These are phyloP conservation scores for Pseudogymnoascus sp. DNA, from an alignment of 2,329 filamentous ascomycete species.

Conservation along the genomic window DNA sequence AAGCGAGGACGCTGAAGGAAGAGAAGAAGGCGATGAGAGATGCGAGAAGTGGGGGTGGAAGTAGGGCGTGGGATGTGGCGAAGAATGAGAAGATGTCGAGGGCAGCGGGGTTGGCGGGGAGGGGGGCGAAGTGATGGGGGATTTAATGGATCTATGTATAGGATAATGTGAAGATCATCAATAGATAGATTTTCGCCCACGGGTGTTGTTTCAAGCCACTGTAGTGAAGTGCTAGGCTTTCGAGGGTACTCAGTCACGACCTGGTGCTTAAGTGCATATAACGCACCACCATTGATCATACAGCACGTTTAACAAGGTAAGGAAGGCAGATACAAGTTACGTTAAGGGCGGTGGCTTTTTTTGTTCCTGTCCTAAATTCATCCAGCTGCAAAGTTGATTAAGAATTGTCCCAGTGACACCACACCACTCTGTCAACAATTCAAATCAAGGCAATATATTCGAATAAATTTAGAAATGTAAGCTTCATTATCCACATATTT, in stretches of 20 bases:
- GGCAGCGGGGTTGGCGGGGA: slow-evolving; percentile 44
- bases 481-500: not conserved
- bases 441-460: not conserved
- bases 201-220: not conserved
- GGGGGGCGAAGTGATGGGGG: slow-evolving; percentile 43
- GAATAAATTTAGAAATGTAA: not conserved
- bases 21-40: slow-evolving; percentile 54
- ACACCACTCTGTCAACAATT: not conserved
- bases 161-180: not conserved
- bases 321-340: not conserved
- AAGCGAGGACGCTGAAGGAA: slow-evolving; percentile 62
- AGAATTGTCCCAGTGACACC: too few species aligned
- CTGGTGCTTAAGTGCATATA: not conserved
- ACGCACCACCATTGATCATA: not conserved
- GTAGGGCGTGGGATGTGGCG: slow-evolving; percentile 50
- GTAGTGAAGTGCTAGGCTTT: not conserved
- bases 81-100: slow-evolving; percentile 49
- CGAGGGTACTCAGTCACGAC: not conserved
- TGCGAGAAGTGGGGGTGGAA: slow-evolving; percentile 37
- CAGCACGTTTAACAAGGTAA: not conserved
- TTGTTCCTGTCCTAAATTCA: not conserved
- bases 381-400: not conserved
- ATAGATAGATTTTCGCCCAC: not conserved
- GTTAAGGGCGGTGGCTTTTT: not conserved
- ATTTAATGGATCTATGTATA: slow-evolving; percentile 9